Evolutionary conservation across 2,329 filamentous ascomycete species (phyloP).

Genomic region (Myriosclerotinia curreyana): DNA sequence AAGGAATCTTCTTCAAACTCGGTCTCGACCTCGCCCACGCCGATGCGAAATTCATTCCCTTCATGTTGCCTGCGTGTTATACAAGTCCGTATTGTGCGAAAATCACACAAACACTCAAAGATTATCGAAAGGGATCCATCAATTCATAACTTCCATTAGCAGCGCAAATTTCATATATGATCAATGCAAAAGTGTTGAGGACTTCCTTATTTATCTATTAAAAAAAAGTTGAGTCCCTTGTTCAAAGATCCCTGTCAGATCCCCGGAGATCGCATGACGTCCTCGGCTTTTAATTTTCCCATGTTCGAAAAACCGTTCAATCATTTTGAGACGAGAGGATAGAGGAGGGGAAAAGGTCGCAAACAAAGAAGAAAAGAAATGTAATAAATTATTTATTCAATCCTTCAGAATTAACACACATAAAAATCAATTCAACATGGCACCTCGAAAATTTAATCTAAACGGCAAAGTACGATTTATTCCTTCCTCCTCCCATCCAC

Average conservation of each 20-base stretch:
- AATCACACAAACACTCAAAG: constrained; percentile 2
- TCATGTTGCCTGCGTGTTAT: constrained; percentile 28
- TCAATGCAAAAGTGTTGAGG: constrained; percentile 21
- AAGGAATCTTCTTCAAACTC: constrained; percentile 16
- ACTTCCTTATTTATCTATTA: not conserved
- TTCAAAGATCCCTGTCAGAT: constrained; percentile 20
- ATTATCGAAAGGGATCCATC: constrained; percentile 2
- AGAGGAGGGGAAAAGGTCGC: not conserved
- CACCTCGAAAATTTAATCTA: constrained; percentile 36
- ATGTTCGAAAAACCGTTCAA: constrained; percentile 14
- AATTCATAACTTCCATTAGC: constrained; percentile 3
- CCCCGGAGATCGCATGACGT: constrained; percentile 23
- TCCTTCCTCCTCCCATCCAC: too few relatives aligned
- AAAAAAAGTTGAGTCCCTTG: constrained; percentile 20
- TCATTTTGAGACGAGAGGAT: not conserved
- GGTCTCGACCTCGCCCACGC: constrained; percentile 19
- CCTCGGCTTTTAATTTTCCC: constrained; percentile 17
- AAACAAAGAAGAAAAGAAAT: not conserved
- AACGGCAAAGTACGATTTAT: constrained; percentile 29
- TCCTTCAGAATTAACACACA: not conserved
- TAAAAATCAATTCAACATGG: constrained; percentile 1
- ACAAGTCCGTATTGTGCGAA: not conserved
- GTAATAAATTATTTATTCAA: not conserved
- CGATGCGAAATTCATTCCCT: constrained; percentile 31
- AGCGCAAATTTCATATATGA: constrained; percentile 19